These are phyloP conservation scores for Rhizophora apiculata DNA, from an alignment of 345 rosid genomes.

Conservation along the genomic window DNA sequence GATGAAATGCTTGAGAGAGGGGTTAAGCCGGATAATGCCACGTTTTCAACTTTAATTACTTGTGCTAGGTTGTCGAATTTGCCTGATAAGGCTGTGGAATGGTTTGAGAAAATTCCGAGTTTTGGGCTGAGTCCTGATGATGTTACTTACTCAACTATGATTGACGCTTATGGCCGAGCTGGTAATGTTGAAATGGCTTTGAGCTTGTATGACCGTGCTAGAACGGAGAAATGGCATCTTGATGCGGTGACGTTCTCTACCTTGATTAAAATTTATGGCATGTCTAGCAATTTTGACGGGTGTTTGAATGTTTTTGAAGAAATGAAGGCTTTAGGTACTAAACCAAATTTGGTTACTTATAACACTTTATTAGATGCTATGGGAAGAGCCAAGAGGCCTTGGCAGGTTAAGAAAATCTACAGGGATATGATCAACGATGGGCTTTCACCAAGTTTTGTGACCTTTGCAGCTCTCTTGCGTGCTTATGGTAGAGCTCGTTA, in stretches of 20 bases:
- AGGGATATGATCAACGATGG: slow-evolving; percentile 67
- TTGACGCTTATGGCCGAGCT: slow-evolving; percentile 76
- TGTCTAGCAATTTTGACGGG: slow-evolving; percentile 72
- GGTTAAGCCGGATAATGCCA: slow-evolving; percentile 62
- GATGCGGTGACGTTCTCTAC: slow-evolving; percentile 61
- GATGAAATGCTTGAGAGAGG: slow-evolving; percentile 69
- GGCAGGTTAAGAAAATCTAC: slow-evolving; percentile 73
- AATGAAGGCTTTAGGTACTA: slow-evolving; percentile 79
- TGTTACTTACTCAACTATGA: slow-evolving; percentile 61
- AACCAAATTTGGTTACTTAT: slow-evolving; percentile 60
- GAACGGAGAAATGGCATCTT: slow-evolving; percentile 78
- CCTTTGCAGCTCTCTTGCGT: slow-evolving; percentile 68
- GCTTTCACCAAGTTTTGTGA: slow-evolving; percentile 51
- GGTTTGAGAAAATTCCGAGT: slow-evolving; percentile 84
- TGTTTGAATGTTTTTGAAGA: slow-evolving; percentile 90
- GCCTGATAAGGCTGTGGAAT: slow-evolving; percentile 69
- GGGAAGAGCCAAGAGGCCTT: slow-evolving; percentile 97
- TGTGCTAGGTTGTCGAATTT: slow-evolving; percentile 61
- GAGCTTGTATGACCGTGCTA: slow-evolving; percentile 84
- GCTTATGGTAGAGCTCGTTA: slow-evolving; percentile 84
- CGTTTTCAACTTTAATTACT: slow-evolving; percentile 70
- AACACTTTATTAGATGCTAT: slow-evolving; percentile 79
- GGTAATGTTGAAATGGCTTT: slow-evolving; percentile 76
- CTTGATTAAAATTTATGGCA: slow-evolving; percentile 66
- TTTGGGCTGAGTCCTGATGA: slow-evolving; percentile 68